Evolutionary conservation across 179 eudicot genomes (phyloP), one percentile per base, ranked within the genome.

Genomic region (Amaranthus tricolor): DNA sequence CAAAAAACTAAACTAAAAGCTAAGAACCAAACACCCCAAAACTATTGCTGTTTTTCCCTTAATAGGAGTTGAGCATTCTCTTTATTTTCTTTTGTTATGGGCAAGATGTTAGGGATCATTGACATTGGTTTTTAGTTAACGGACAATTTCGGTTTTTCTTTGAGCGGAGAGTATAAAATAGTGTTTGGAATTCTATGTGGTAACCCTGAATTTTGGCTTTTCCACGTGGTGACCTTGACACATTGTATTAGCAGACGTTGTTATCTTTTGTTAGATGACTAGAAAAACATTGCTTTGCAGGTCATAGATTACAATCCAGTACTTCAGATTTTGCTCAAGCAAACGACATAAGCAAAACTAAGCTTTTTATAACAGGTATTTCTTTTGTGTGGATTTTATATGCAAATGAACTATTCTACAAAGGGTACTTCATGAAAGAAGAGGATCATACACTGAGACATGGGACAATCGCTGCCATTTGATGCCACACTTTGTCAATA

Each of bases 351-450:
- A 81, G 83, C 78, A 85, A 89, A 70, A 94, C 90, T 85, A 94
- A 92, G 82, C 91, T 92, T 76, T 94, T 94, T 72, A 81, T 94
- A 72, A 87, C 97, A 71, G 97, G 98, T 90, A 84, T 24, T 13
- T 61, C 17, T 62, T 73, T n/a, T 55, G 20, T 66, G 55, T n/a
- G 0, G 47, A 12, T 6, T 4, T 15, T 45, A 6, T 62, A 14
- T 11, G 19, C 70, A 49, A 49, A 20, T 8, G 70, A 24, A n/a
- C n/a, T n/a, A n/a, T n/a, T n/a, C n/a, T n/a, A n/a, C n/a, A n/a
- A n/a, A n/a, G n/a, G n/a, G n/a, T n/a, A n/a, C n/a, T n/a, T n/a
- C n/a, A n/a, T n/a, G n/a, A n/a, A n/a, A n/a, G n/a, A n/a, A n/a
- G n/a, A n/a, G n/a, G n/a, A n/a, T n/a, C n/a, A n/a, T n/a, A n/a